Evolutionary conservation across 257 asterid species (phyloP), one percentile per base, ranked within the genome.

Genomic region (Penstemon davidsonii): DNA sequence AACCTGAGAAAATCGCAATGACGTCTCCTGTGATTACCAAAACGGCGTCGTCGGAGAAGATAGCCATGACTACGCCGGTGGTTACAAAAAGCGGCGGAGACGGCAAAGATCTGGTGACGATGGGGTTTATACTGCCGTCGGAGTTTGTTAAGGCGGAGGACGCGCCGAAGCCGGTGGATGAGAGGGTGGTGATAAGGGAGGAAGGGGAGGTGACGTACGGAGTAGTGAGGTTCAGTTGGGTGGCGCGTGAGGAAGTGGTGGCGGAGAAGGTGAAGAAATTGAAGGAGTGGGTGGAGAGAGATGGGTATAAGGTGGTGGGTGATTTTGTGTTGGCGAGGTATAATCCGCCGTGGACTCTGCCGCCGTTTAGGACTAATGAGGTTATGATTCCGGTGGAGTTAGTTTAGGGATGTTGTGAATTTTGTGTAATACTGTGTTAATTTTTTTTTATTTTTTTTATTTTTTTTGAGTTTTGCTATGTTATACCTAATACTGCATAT

Each of bases 271-370:
- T 79, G 79, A 78, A 73, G 85, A 72, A 51, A 13, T 55, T 92
- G 85, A 84, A 53, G 77, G 72, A 50, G 71, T 76, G 84, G 8
- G 73, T 92, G 85, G 94, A 85, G 78, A 83, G 86, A 67, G 99
- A 90, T 78, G 99, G 96, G 79, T 76, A 60, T 8, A 79, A 79
- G 72, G 80, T 78, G 62, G 71, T 50, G 4, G 97, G 96, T 55
- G 96, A 88, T 5, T 84, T 64, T 72, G 90, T 86, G 68, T 77
- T 93, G 83, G 97, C 88, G 55, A 85, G 99, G 89, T 93, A 84
- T 67, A 93, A 93, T 75, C 99, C 99, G 59, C 96, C 99, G 38
- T 90, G 91, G 91, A 86, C 94, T 13, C 70, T 90, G 79, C 97
- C 96, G 73, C 86, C 90, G 67, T 71, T 83, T 12, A 76, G 96